phyloP scores from a whole-genome alignment of 2,329 filamentous ascomycete species.

The Hypoxylon sp. region DNA sequence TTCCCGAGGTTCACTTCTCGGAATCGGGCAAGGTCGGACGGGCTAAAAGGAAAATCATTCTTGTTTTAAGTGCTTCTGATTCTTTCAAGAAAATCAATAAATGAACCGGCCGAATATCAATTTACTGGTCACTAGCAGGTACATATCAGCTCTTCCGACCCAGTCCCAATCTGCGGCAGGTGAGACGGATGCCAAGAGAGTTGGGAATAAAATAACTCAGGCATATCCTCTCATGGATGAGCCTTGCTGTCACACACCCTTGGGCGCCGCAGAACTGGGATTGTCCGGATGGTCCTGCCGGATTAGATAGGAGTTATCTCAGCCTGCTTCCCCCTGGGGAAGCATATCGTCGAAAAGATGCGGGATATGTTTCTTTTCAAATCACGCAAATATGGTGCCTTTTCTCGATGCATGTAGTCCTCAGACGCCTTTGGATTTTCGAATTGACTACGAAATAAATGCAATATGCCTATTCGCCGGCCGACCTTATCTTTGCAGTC shows the following conservation, averaged over 20 bases:
- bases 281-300: slow-evolving; percentile 40
- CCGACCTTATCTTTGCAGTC: slow-evolving; percentile 44
- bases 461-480: slow-evolving; percentile 45
- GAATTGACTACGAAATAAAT: slow-evolving; percentile 49
- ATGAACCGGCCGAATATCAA: slow-evolving; percentile 18
- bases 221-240: slow-evolving; percentile 18
- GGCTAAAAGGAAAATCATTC: slow-evolving; percentile 34
- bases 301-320: slow-evolving; percentile 35
- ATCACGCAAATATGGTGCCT: slow-evolving; percentile 30
- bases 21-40: slow-evolving; percentile 45
- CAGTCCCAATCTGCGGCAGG: slow-evolving; percentile 14
- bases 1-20: slow-evolving; percentile 43
- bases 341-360: slow-evolving; percentile 10
- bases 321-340: slow-evolving; percentile 1
- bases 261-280: slow-evolving; percentile 26
- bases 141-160: slow-evolving; percentile 17
- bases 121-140: slow-evolving; percentile 14
- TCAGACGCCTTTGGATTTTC: slow-evolving; percentile 34
- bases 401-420: slow-evolving; percentile 33
- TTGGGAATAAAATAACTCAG: slow-evolving; percentile 37
- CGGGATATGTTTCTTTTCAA: slow-evolving; percentile 32
- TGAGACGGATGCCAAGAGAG: not conserved
- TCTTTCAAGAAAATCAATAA: not conserved
- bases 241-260: slow-evolving; percentile 30
- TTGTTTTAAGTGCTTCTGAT: slow-evolving; percentile 15